Base-by-base conservation (phyloP, 768 basidiomycete species). In the Suillus alpinus region DNA sequence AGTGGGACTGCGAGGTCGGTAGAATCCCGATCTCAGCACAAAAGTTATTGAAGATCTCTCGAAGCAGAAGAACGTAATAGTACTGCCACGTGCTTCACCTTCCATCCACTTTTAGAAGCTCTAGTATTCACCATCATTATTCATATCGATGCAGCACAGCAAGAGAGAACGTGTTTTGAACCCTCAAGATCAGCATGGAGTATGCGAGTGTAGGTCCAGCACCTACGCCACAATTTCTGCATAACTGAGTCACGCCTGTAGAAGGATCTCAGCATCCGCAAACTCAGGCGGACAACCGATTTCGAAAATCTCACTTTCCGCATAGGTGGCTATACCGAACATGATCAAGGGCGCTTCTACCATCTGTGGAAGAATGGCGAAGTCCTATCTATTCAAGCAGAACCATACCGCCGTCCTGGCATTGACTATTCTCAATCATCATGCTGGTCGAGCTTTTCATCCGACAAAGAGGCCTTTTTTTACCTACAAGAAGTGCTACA, bases 341-440 rank as follows among this genome's bases (percentile, higher is more conserved):
- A 34, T 14, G 7, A 1, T 18, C 51, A 49, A 13, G 73, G 72
- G 9, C 61, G 64, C 40, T 69, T 70, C 47, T 74, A 64, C 23
- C 46, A 68, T 50, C 41, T 73, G 26, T 72, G 73, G 72, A 71
- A 75, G 70, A 44, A 74, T 23, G 67, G 73, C 4, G 60, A 71
- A 49, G 68, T 65, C 57, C 56, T 75, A 20, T 56, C 64, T 46
- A 68, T 73, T 36, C 72, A 73, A 60, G 72, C 69, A 14, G 74
- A 72, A 58, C 69, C 74, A 7, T 74, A 67, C 61, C 61, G 63
- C 59, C 72, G 68, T 46, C 61, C 60, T 7, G 63, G 58, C 12
- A 13, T 58, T 40, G 23, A 29, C 18, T 53, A 56, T 13, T 6
- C 51, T 36, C 0, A 13, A 29, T 6, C 46, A 13, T 4, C 53